Base-by-base conservation (phyloP, 768 basidiomycete genomes). In the Dendrothele bispora region DNA sequence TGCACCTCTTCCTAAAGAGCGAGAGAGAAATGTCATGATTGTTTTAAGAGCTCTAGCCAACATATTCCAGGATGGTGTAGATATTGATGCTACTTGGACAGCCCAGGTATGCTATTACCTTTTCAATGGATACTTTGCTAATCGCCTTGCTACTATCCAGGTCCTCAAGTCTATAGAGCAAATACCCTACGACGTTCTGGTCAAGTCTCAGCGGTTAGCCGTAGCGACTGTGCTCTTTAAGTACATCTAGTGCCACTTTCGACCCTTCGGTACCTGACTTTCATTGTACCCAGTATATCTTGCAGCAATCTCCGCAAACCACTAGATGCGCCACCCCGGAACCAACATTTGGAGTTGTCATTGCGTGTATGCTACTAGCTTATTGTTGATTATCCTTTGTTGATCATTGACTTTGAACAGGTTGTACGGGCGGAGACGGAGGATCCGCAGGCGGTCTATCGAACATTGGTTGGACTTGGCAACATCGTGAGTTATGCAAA, bases 191-290 rank as follows among this genome's bases (percentile, higher is more conserved):
- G 61, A 69, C 17, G 65, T 70, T 3, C 66, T 91, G 56, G 79
- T 77, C 30, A 94, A 90, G 65, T 69, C 73, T 3, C 87, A 87
- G 40, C 80, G 89, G 25, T 73, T 91, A 3, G 88, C 91, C 1
- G 60, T 94, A 39, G 84, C 88, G 4, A 95, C 94, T 0, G 68
- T 94, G 28, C 65, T 90, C 26, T 84, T 98, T 69, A 98, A 98
- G 95, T 98, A 55, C 57, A 88, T 75, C 15, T 26, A 22, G 46
- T 26, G 20, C n/a, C 15, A 45, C n/a, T n/a, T n/a, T 20, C 22
- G 8, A 4, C 40, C 41, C 22, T 34, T n/a, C 51, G 12, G 40
- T 43, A 26, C 35, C 22, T 50, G 22, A 25, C 42, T 22, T 48
- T 51, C 45, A 57, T 39, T n/a, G 37, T 43, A 48, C 38, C n/a